These are phyloP conservation scores for Colletotrichum zoysiae DNA, from an alignment of 2,329 filamentous ascomycete species.

Conservation along the genomic window DNA sequence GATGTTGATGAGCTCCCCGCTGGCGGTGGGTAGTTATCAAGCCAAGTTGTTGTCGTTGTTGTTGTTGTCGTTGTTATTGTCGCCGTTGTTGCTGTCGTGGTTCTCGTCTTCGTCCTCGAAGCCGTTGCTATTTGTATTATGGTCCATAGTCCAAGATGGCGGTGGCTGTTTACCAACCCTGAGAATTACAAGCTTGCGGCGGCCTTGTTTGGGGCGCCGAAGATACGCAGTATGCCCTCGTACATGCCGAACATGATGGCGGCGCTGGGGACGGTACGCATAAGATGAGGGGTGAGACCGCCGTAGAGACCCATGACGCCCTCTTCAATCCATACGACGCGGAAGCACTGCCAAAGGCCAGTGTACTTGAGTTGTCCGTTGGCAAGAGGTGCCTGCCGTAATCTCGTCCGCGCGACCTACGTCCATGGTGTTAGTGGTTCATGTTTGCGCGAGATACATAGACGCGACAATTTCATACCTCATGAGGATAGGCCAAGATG, in stretches of 20 bases:
- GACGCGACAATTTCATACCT: slow-evolving; percentile 66
- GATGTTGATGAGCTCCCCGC: background rate
- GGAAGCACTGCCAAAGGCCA: slow-evolving; percentile 89
- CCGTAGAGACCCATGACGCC: slow-evolving; percentile 89
- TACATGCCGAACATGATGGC: slow-evolving; percentile 98
- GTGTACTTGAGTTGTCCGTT: slow-evolving; percentile 85
- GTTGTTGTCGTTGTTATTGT: background rate
- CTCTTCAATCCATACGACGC: slow-evolving; percentile 88
- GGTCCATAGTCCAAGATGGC: background rate
- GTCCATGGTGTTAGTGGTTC: background rate
- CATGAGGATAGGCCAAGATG: slow-evolving; percentile 90
- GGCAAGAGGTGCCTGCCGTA: slow-evolving; percentile 85
- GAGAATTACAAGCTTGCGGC: slow-evolving; percentile 14
- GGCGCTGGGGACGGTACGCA: slow-evolving; percentile 90
- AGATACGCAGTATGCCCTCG: slow-evolving; percentile 67
- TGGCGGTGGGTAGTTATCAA: background rate
- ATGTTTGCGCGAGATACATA: background rate
- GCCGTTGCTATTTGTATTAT: background rate
- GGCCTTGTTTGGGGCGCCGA: slow-evolving; percentile 48
- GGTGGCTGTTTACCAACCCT: background rate
- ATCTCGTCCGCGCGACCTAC: slow-evolving; percentile 82
- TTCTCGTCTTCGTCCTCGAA: background rate
- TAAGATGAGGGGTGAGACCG: slow-evolving; percentile 89
- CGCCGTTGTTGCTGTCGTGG: background rate
- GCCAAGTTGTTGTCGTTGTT: too few species aligned